Evolutionary conservation across 1,139 yeast species (phyloP), one percentile per base, ranked within the genome.

Genomic region (Sugiyamaella grinbergsii): DNA sequence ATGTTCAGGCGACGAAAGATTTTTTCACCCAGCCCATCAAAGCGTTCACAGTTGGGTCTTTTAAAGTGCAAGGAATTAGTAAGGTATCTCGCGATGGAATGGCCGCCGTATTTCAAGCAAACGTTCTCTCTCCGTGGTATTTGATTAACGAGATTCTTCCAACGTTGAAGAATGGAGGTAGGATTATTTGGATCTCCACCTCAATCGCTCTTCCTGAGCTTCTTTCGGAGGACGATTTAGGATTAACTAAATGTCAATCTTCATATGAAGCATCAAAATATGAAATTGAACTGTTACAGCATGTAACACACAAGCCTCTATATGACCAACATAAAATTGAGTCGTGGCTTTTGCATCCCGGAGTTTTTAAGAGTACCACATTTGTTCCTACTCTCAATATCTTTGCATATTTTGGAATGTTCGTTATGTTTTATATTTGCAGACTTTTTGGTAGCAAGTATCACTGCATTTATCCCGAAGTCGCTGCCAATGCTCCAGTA

Each of bases 211-310:
- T 79, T 45, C 84, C 94, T 1, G 77, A 82, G 52, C 82, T 78
- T 63, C 74, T 90, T 39, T 82, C 91, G 8, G 73, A 82, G 52
- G 73, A 84, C 42, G 98, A 94, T 62, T 68, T 91, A 42, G 89
- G 91, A 64, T 73, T 90, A 55, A 59, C 87, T 37, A 67, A 77
- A 56, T 77, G 86, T 18, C 76, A 76, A 38, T 80, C 78, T 50
- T 81, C 96, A 6, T 94, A 93, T 64, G 98, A 91, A 67, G 96
- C 96, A 4, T 89, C 98, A 1, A 94, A 94, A 66, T 75, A 96
- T 62, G 73, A 86, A 56, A 83, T 93, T 34, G 98, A 94, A 66
- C 75, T 91, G 53, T 69, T 90, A 47, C 98, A 93, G 68, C 68
- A 78, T 44, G 91, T 88, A 4, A 80, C 89, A 1, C 85, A 79